Conservation (phyloP, 768 basidiomycete species). For the Asterophora lycoperdoides region DNA sequence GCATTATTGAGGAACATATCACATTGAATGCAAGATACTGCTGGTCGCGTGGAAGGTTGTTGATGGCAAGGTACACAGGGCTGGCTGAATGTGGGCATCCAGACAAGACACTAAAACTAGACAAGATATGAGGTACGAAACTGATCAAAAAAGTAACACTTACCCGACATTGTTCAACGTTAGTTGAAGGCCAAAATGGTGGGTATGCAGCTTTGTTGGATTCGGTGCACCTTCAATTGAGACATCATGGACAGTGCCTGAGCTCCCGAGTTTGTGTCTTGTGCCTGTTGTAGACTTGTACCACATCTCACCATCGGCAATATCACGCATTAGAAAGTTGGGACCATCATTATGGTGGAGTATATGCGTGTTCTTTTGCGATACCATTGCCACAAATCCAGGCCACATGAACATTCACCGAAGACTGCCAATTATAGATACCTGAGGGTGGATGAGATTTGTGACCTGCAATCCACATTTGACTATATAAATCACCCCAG, state of each 20-base stretch:
- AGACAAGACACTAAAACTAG: constrained; percentile 3
- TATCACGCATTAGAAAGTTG: not conserved
- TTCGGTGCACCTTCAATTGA: too few relatives aligned
- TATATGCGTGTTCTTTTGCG: not conserved
- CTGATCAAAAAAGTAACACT: not conserved
- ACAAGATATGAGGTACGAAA: not conserved
- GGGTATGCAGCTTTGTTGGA: too few relatives aligned
- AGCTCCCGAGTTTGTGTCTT: too few relatives aligned
- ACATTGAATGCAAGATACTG: constrained; percentile 20
- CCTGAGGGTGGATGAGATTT: not conserved
- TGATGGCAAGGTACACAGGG: constrained; percentile 20
- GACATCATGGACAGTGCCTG: too few relatives aligned
- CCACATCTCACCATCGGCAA: not conserved
- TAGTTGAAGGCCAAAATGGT: too few relatives aligned
- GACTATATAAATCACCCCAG: not conserved
- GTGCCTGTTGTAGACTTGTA: too few relatives aligned
- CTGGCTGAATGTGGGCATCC: constrained; percentile 24
- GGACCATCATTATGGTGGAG: constrained; percentile 4
- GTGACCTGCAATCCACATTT: not conserved
- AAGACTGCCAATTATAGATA: not conserved
- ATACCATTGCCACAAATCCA: constrained; percentile 3
- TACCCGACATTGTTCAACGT: not conserved
- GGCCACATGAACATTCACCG: constrained; percentile 1
- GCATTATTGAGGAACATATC: constrained; percentile 18
- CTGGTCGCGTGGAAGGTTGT: constrained; percentile 18